Base-by-base conservation (phyloP, 345 rosid genomes). In the Salix suchowensis region DNA sequence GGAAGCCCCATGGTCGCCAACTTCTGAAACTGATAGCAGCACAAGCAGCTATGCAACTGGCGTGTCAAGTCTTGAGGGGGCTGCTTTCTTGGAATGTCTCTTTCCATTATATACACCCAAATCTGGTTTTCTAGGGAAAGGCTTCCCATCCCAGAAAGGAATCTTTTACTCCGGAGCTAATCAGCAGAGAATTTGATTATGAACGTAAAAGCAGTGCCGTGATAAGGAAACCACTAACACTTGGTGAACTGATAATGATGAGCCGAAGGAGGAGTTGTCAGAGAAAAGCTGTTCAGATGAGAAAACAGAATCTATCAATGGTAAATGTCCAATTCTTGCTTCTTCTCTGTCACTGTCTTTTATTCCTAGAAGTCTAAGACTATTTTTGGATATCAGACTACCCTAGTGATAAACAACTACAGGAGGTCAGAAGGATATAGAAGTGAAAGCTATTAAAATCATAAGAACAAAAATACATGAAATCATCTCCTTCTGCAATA, bases 241-340 rank as follows among this genome's bases (percentile, higher is more conserved):
- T 95, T 0, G 93, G 89, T 76, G 97, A 92, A 84, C 80, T 91
- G 77, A 92, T 92, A 81, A 87, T 91, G 97, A 85, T 89, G 90
- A 90, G 94, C 82, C 83, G 89, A 37, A 88, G 89, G 89, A 88
- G 85, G 86, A 92, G 97, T 69, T 84, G 82, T 76, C 87, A 85
- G 74, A 86, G 90, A 79, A 90, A 89, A 84, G 88, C 96, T 65
- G 87, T 68, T 76, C 85, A 86, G 76, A 82, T 81, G 84, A 84
- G 86, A 81, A 81, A 85, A 82, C 84, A 80, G 68, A 83, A 88
- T 69, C 83, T 72, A 66, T 86, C 93, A 76, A 84, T 60, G 93
- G 97, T 93, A 88, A 85, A 55, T 67, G 75, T 72, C 58, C 39
- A 72, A 34, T 71, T 71, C 71, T 4, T 65, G 67, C 67, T 78